Evolutionary conservation across 495 filamentous ascomycete genomes (phyloP).

Genomic region (Penicillium soppii): DNA sequence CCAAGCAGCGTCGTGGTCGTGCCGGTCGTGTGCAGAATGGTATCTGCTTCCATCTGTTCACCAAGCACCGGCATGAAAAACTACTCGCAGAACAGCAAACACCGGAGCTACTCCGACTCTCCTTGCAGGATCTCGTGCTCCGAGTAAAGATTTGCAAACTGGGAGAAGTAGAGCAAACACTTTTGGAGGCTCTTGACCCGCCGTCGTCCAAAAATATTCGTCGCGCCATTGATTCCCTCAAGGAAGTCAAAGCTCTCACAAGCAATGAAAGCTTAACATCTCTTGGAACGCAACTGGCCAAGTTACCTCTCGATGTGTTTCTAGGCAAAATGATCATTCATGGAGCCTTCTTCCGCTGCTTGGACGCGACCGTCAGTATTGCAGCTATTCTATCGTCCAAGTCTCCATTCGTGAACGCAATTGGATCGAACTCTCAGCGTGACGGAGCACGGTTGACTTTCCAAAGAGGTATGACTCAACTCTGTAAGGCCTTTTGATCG

Average conservation of each 20-base stretch:
- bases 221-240: slow-evolving; percentile 83
- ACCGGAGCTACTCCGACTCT: slow-evolving; percentile 91
- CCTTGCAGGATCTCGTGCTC: slow-evolving; percentile 88
- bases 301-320: slow-evolving; percentile 88
- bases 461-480: slow-evolving; percentile 52
- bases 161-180: slow-evolving; percentile 83
- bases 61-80: slow-evolving; percentile 77
- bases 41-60: slow-evolving; percentile 93
- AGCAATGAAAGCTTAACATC: slow-evolving; percentile 77
- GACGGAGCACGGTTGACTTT: slow-evolving; percentile 74
- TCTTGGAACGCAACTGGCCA: slow-evolving; percentile 80
- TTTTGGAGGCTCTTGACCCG: slow-evolving; percentile 87
- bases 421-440: slow-evolving; percentile 77
- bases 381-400: slow-evolving; percentile 93
- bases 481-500: background rate
- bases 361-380: slow-evolving; percentile 86
- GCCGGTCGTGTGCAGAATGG: slow-evolving; percentile 95
- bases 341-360: slow-evolving; percentile 79
- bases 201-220: slow-evolving; percentile 88
- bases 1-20: slow-evolving; percentile 89
- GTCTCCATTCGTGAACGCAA: slow-evolving; percentile 83
- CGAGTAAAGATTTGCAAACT: slow-evolving; percentile 97
- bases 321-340: slow-evolving; percentile 89
- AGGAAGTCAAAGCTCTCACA: slow-evolving; percentile 91
- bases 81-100: slow-evolving; percentile 85